Evolutionary conservation across 345 rosid genomes (phyloP), one percentile per base, ranked within the genome.

Genomic region (Eucalyptus leucophloia): DNA sequence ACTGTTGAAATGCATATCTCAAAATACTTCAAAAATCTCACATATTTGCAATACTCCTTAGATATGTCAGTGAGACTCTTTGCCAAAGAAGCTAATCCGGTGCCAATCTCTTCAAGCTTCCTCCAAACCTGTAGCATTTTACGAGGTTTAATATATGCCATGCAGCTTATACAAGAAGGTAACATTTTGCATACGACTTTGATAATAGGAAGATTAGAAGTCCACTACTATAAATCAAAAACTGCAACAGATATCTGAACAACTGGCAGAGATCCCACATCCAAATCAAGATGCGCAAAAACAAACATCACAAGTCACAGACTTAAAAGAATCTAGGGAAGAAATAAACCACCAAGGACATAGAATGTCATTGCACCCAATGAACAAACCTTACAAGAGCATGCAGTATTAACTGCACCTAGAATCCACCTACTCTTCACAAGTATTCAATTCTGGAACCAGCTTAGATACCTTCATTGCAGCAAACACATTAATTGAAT

Each of bases 1-100:
- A 56, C 44, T 47, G 34, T 47, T 6, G 44, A 37, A 50, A 34
- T 56, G 37, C 30, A 82, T 8, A 50, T 47, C 26, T 26, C 58
- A 37, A 58, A 87, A 50, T 58, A 37, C 81, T 26, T 58, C 60
- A 49, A 82, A 44, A 49, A 69, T 60, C 94, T 90, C 94, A 98
- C 99, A 94, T 95, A 96, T 90, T 92, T 94, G 89, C 86, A 96
- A 87, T 93, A 92, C 49, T 91, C 65, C 90, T 69, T 91, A 90
- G 99, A 93, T 82, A 96, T 65, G 90, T 95, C 97, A 51, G 93
- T 89, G 37, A 98, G 97, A 87, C 94, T 91, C 91, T 93, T 95
- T 80, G 98, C 93, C 77, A 97, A 95, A 89, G 96, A 94, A 83
- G 93, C 90, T 92, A 98, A 93, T 93, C 95, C 96, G 77, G 92